A percentile compares a stretch with the other conserved stretches of the same genome.
These are phyloP conservation scores for Ophiocordyceps camponoti-floridani DNA, from an alignment of 2,329 filamentous ascomycete genomes.

Conservation along the genomic window DNA sequence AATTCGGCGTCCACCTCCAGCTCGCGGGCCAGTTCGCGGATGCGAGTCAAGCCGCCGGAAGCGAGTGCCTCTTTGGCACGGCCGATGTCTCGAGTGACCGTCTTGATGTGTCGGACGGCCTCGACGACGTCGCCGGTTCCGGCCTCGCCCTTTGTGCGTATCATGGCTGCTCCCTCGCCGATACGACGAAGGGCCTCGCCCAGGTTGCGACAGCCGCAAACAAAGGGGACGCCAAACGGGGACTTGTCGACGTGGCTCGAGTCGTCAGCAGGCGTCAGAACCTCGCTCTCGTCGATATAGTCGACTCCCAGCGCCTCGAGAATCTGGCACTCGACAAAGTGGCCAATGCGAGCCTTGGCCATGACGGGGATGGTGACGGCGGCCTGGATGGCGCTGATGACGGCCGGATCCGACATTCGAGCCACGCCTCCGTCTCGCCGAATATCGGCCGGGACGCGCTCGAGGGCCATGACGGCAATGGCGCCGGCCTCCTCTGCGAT, in stretches of 20 bases:
- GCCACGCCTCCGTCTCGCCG: conserved; percentile 81
- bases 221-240: conserved; percentile 69
- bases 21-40: conserved; percentile 62
- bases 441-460: conserved; percentile 94
- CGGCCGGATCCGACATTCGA: conserved; percentile 85
- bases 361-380: conserved; percentile 96
- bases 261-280: conserved; percentile 86
- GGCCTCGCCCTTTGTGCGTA: conserved; percentile 95
- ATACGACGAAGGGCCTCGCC: conserved; percentile 86
- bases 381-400: conserved; percentile 91
- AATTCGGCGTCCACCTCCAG: conserved; percentile 63
- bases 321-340: conserved; percentile 97
- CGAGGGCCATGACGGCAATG: conserved; percentile 93
- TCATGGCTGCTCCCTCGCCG: conserved; percentile 92
- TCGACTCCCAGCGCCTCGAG: conserved; percentile 88
- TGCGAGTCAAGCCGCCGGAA: conserved; percentile 29
- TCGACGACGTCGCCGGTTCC: conserved; percentile 95
- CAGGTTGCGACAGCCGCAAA: conserved; percentile 88
- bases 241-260: conserved; percentile 84
- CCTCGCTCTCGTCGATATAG: conserved; percentile 97
- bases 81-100: conserved; percentile 67
- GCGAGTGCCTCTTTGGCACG: conserved; percentile 58
- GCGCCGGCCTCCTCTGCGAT: conserved; percentile 96
- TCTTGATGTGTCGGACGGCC: conserved; percentile 90
- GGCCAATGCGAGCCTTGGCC: conserved; percentile 95